These are phyloP conservation scores for Papiliotrema fonsecae DNA, from an alignment of 1,284 basidiomycete genomes.

Conservation along the genomic window DNA sequence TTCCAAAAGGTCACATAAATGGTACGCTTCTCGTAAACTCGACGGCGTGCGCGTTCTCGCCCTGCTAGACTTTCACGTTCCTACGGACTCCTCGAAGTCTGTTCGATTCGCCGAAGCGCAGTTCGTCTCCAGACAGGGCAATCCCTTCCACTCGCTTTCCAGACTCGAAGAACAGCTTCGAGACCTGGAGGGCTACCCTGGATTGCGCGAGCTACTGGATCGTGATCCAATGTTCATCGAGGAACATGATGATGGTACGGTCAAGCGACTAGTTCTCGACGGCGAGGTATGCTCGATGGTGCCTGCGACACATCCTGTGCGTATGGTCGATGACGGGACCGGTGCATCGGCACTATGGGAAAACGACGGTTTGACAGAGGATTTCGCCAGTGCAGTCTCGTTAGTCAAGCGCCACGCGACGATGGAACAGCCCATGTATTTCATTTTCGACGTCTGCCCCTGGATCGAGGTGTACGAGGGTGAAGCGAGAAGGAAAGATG, in stretches of 20 bases:
- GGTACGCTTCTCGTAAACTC: conserved; percentile 44
- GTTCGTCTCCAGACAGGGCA: conserved; percentile 35
- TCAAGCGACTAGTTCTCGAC: conserved; percentile 43
- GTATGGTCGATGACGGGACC: conserved; percentile 1
- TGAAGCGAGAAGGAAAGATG: neutral
- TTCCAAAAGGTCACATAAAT: too few species aligned
- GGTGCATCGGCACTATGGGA: conserved; percentile 17
- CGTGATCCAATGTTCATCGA: conserved; percentile 11
- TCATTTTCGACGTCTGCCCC: conserved; percentile 36
- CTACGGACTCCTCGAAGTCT: neutral
- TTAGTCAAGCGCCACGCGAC: conserved; percentile 22
- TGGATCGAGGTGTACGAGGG: conserved; percentile 22
- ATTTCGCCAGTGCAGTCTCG: conserved; percentile 37
- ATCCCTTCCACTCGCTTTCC: conserved; percentile 29
- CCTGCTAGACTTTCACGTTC: conserved; percentile 30
- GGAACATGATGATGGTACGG: conserved; percentile 1
- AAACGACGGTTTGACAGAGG: conserved; percentile 29
- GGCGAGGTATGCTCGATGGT: conserved; percentile 44
- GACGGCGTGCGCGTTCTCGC: conserved; percentile 42
- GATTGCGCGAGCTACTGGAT: conserved; percentile 14
- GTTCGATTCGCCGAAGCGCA: conserved; percentile 9
- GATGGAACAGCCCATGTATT: conserved; percentile 32
- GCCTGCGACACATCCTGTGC: neutral
- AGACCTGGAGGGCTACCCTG: conserved; percentile 11
- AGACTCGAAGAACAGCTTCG: conserved; percentile 22